These are phyloP conservation scores for Mollisia scopiformis DNA, from an alignment of 2,329 filamentous ascomycete genomes.

Conservation along the genomic window DNA sequence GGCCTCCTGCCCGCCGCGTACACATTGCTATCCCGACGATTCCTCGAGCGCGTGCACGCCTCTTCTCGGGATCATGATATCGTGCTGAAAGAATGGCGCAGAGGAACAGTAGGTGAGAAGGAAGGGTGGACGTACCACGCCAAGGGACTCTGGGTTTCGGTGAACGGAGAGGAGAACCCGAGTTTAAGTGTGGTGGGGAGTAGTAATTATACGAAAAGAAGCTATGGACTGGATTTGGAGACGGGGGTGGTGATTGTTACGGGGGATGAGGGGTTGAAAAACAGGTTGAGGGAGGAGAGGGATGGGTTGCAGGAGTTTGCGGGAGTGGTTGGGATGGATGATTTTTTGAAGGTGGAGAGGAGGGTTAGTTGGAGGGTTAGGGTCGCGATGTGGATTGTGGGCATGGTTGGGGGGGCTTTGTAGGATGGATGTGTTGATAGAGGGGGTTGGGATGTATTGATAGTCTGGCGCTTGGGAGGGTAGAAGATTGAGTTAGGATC, in stretches of 20 bases:
- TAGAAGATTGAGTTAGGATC: not conserved
- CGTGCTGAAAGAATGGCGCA: slow-evolving; percentile 83
- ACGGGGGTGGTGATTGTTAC: slow-evolving; percentile 88
- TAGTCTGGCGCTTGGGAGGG: not conserved
- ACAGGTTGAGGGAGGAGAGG: slow-evolving; percentile 77
- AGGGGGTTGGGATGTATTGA: slow-evolving; percentile 6
- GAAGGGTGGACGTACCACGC: slow-evolving; percentile 97
- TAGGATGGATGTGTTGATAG: slow-evolving; percentile 42
- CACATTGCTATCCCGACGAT: slow-evolving; percentile 82
- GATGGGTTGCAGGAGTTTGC: slow-evolving; percentile 79
- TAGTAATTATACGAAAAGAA: slow-evolving; percentile 88
- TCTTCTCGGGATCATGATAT: slow-evolving; percentile 59
- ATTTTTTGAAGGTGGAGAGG: slow-evolving; percentile 80
- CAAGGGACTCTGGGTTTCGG: slow-evolving; percentile 90
- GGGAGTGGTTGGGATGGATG: slow-evolving; percentile 68
- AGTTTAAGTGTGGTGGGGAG: slow-evolving; percentile 85
- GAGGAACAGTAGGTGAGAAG: slow-evolving; percentile 77
- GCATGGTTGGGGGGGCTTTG: slow-evolving; percentile 83
- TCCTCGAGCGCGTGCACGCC: slow-evolving; percentile 54
- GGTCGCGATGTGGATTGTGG: slow-evolving; percentile 92
- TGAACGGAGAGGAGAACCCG: slow-evolving; percentile 67
- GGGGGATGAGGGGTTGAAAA: slow-evolving; percentile 70
- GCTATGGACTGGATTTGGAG: slow-evolving; percentile 90
- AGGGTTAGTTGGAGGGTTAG: slow-evolving; percentile 84
- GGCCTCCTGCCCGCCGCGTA: slow-evolving; percentile 92